Percentiles rank a stretch among this genome's conserved stretches.
phyloP scores from a whole-genome alignment of 139 green algal species.

The Coccomyxa sp. region DNA sequence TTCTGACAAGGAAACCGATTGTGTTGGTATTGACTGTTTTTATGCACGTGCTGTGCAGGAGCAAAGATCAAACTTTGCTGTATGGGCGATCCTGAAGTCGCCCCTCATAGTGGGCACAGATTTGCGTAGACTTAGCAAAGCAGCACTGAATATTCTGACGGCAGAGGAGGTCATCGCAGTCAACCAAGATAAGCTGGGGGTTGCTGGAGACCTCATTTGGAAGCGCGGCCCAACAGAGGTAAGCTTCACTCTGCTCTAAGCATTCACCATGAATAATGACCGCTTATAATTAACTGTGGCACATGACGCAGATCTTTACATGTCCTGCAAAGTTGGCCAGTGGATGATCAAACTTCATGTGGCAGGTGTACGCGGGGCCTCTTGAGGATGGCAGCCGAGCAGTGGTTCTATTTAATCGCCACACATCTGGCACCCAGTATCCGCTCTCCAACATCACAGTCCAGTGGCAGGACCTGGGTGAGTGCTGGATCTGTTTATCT shows the following conservation, averaged over 20 bases:
- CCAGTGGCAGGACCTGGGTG: constrained; percentile 35
- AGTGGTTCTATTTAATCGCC: constrained; percentile 50
- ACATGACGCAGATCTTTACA: not conserved
- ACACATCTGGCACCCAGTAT: constrained; percentile 18
- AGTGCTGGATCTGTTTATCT: not conserved
- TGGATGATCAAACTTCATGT: not conserved
- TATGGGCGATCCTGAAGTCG: constrained; percentile 64
- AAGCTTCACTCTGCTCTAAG: not conserved
- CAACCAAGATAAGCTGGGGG: constrained; percentile 58
- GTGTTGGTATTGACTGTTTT: not conserved
- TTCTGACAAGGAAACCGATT: not conserved
- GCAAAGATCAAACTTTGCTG: constrained; percentile 53
- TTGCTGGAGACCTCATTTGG: constrained; percentile 56
- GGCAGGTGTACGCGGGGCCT: constrained; percentile 48
- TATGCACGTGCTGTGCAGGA: constrained; percentile 16
- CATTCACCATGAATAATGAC: not conserved
- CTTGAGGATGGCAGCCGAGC: constrained; percentile 35
- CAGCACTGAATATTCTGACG: constrained; percentile 27
- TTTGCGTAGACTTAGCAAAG: constrained; percentile 26
- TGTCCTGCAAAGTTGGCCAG: not conserved
- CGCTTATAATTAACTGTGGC: not conserved
- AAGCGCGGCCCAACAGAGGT: constrained; percentile 33
- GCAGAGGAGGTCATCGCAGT: constrained; percentile 51
- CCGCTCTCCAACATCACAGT: constrained; percentile 37
- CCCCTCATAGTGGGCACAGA: constrained; percentile 64